Evolutionary conservation across 1,139 yeast genomes (phyloP).

Genomic region (Geotrichum siamense): DNA sequence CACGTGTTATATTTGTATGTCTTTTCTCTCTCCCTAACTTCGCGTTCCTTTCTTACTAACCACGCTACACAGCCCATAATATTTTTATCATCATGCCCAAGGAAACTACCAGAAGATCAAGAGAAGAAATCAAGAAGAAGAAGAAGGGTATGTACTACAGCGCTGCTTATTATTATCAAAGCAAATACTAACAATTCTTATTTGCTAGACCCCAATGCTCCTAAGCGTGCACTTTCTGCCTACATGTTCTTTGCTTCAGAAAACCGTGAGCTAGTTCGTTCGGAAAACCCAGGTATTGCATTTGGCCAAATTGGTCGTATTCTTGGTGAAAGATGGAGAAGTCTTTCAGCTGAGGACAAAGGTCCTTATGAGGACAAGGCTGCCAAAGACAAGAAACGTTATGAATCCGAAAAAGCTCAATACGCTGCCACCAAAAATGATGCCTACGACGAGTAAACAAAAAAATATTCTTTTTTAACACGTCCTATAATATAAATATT

Average conservation of each 20-base stretch:
- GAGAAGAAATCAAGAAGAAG: conserved; percentile 26
- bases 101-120: conserved; percentile 26
- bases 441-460: conserved; percentile 27
- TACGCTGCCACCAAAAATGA: conserved; percentile 39
- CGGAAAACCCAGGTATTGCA: conserved; percentile 89
- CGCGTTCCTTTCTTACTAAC: background rate
- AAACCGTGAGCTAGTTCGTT: conserved; percentile 88
- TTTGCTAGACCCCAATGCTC: conserved; percentile 83
- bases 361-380: conserved; percentile 88
- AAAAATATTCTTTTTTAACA: too few relatives aligned
- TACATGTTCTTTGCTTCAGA: conserved; percentile 99
- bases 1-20: background rate
- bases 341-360: conserved; percentile 72
- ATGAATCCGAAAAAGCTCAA: conserved; percentile 91
- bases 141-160: conserved; percentile 29
- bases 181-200: background rate
- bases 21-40: background rate
- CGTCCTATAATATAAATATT: too few relatives aligned
- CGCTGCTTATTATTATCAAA: background rate
- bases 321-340: conserved; percentile 96
- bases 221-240: conserved; percentile 96
- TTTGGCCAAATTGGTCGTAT: conserved; percentile 53
- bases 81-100: conserved; percentile 26
- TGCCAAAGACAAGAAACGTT: conserved; percentile 92
- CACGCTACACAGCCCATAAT: background rate